Conservation (phyloP, 2,329 filamentous ascomycete species). For the Colletotrichum echinochloae region DNA sequence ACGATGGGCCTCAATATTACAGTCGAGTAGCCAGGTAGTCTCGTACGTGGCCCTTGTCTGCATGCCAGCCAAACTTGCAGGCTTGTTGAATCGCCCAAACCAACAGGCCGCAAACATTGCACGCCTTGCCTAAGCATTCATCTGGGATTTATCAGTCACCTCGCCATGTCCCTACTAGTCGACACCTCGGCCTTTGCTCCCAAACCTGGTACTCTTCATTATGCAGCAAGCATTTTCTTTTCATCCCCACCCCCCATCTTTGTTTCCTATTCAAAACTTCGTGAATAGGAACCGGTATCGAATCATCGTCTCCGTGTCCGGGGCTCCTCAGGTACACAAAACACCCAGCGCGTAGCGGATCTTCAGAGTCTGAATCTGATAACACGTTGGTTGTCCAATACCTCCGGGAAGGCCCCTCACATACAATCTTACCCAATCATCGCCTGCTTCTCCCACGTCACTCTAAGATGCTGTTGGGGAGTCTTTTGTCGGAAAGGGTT, state of each 20-base stretch:
- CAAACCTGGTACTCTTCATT: not conserved
- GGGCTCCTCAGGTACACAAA: not conserved
- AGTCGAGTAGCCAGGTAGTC: too few relatives aligned
- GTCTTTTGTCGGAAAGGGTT: not conserved
- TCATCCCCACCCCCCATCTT: too few relatives aligned
- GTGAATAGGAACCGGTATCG: constrained; percentile 30
- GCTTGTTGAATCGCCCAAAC: not conserved
- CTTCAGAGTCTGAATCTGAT: not conserved
- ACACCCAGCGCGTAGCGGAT: not conserved
- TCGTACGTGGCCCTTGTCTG: not conserved
- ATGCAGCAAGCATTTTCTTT: not conserved
- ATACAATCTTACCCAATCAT: not conserved
- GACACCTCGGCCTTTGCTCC: not conserved
- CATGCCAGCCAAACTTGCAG: not conserved
- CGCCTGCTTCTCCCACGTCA: too few relatives aligned
- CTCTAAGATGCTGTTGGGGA: not conserved
- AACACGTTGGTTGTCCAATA: not conserved
- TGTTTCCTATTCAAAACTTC: constrained; percentile 27
- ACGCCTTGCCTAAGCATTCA: not conserved
- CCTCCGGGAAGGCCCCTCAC: not conserved
- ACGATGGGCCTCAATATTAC: not conserved
- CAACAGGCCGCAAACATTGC: not conserved
- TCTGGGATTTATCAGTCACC: not conserved
- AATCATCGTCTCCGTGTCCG: constrained; percentile 2
- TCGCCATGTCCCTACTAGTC: not conserved